A percentile compares a stretch with the other conserved stretches of the same genome.
These are phyloP conservation scores for Urtica urens DNA, from an alignment of 306 rosid species.

Conservation along the genomic window DNA sequence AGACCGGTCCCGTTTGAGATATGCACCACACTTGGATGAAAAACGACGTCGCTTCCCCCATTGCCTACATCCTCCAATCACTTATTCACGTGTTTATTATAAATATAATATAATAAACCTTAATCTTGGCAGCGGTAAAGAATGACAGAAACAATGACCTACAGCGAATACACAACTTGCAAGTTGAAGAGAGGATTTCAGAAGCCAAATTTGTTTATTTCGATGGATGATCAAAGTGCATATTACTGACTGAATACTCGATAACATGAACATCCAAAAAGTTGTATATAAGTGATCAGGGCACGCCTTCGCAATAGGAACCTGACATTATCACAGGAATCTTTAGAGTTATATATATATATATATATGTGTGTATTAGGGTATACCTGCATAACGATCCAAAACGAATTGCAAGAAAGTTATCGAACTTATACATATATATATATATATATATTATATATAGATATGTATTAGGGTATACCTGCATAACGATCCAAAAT, in stretches of 20 bases:
- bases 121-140: neutral
- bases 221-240: slow-evolving; percentile 28
- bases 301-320: slow-evolving; percentile 2
- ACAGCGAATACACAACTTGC: slow-evolving; percentile 51
- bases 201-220: slow-evolving; percentile 27
- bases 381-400: neutral
- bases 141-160: slow-evolving; percentile 11
- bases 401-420: neutral
- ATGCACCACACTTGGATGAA: slow-evolving; percentile 59
- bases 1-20: slow-evolving; percentile 49
- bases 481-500: slow-evolving; percentile 25
- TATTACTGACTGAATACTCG: slow-evolving; percentile 28
- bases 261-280: slow-evolving; percentile 43
- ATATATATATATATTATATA: no score
- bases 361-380: neutral
- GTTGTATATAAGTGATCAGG: slow-evolving; percentile 39
- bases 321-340: neutral
- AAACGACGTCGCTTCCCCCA: slow-evolving; percentile 39
- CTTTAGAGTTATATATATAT: neutral
- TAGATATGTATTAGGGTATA: neutral
- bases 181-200: slow-evolving; percentile 29
- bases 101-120: neutral
- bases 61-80: slow-evolving; percentile 28
- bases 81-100: neutral
- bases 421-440: neutral